Evolutionary conservation across 257 asterid species (phyloP), one percentile per base, ranked within the genome.

Genomic region (Handroanthus guayacan): DNA sequence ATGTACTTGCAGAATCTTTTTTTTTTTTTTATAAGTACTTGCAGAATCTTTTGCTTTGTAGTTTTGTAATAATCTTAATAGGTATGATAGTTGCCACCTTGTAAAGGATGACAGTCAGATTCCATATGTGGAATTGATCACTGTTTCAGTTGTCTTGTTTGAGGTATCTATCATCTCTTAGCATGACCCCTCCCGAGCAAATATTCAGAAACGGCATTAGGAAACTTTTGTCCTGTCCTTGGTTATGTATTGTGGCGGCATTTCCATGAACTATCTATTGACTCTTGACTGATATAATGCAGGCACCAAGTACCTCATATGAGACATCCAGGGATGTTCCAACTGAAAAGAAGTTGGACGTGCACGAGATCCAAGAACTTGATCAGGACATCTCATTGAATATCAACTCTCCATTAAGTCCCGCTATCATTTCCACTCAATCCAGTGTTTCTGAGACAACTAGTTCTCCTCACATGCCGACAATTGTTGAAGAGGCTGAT

Each of bases 401-500:
- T 48, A 13, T 63, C 74, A 80, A 73, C 82, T 79, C 92, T 67
- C 90, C 92, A 16, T 74, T 80, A 18, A 88, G 82, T 87, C 91
- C 88, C 8, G 80, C 87, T 54, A 82, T 82, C 63, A 70, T 75
- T 81, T 82, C 86, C 62, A 37, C 83, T 67, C 84, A 80, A 4
- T 78, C 85, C 18, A 80, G 66, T 70, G 84, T 75, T 71, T 81
- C 78, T 52, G 93, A 79, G 62, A 38, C 87, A 52, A 75, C 80
- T 75, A 72, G 75, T 76, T 79, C 86, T 76, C 83, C 70, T 70
- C 83, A 86, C 64, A 44, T 74, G 83, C 86, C 76, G 82, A 78
- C 86, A 73, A 75, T 72, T 62, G 79, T 72, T 71, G 94, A 94
- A 58, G 91, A 88, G 62, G 84, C 72, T 9, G 90, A 88, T 56